Conservation (phyloP, 345 rosid species). For the Aquilaria sinensis region DNA sequence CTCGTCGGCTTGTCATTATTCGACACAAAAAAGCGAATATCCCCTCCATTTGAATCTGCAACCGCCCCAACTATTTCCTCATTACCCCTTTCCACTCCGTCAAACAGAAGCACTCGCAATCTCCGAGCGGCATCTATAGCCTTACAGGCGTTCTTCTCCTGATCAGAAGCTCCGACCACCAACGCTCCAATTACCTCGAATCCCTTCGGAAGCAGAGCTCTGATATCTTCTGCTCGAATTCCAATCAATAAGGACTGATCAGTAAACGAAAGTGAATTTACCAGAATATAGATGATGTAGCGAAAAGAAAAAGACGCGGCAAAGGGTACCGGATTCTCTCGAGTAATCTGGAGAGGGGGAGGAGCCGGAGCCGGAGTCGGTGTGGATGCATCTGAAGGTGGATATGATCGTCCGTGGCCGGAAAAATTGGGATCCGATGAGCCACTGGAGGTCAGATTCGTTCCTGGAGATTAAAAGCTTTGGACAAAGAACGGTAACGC, state of each 20-base stretch:
- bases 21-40: conserved; percentile 46
- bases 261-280: neutral
- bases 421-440: conserved; percentile 75
- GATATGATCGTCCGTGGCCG: conserved; percentile 72
- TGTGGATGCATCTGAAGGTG: conserved; percentile 64
- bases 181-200: conserved; percentile 72
- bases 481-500: conserved; percentile 47
- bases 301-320: neutral
- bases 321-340: conserved; percentile 60
- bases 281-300: neutral
- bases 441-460: conserved; percentile 74
- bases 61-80: conserved; percentile 55
- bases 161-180: conserved; percentile 35
- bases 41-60: conserved; percentile 36
- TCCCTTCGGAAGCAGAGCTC: conserved; percentile 57
- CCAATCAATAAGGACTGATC: neutral
- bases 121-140: conserved; percentile 48
- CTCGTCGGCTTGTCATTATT: conserved; percentile 26
- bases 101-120: conserved; percentile 41
- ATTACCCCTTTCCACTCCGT: conserved; percentile 30
- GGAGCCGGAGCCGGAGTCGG: conserved; percentile 1
- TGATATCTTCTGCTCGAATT: conserved; percentile 57
- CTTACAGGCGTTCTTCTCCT: conserved; percentile 36
- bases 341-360: conserved; percentile 42
- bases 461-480: conserved; percentile 33